Base-by-base conservation (phyloP, 1,139 yeast species). In the Yamadazyma blattariae region DNA sequence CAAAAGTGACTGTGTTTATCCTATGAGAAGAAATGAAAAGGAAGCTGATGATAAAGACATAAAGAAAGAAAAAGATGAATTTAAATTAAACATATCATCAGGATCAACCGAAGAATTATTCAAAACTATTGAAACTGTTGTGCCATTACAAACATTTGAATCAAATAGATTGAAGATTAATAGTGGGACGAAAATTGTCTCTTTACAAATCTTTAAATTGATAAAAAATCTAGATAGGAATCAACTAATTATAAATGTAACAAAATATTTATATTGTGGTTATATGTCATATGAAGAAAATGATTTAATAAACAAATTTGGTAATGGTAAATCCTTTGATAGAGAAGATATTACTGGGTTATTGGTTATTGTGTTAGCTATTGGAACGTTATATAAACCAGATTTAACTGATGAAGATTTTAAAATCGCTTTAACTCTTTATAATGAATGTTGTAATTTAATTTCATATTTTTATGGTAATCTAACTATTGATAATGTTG, bases 1-100 rank as follows among this genome's bases (percentile, higher is more conserved):
- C 16, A 67, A 66, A 30, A 63, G 76, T 3, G 63, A 66, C n/a
- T 83, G 92, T 56, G 83, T 80, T 44, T 83, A 82, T 45, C 68
- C 28, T 2, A 15, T 15, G 9, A 19, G 9, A 5, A 17, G 19
- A 17, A 17, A 17, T 17, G 19, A 17, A 7, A 17, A 17, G n/a
- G n/a, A n/a, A n/a, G n/a, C n/a, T n/a, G n/a, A n/a, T 17, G 7
- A 17, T 17, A 17, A 17, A 17, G 7, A 17, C 7, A 17, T 17
- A 17, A 17, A 7, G 19, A 17, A 17, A 17, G 7, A 5, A 17
- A 5, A 21, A 8, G 32, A 35, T 4, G 35, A 32, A 6, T 30
- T 35, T 12, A 25, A 27, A n/a, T 30, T 35, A 12, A 24, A 31
- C 9, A 28, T 35, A 8, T 17, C 29, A 5, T 29, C 29, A 22